Conservation (phyloP, 75 land plant genomes). For the Azolla pinnata region DNA sequence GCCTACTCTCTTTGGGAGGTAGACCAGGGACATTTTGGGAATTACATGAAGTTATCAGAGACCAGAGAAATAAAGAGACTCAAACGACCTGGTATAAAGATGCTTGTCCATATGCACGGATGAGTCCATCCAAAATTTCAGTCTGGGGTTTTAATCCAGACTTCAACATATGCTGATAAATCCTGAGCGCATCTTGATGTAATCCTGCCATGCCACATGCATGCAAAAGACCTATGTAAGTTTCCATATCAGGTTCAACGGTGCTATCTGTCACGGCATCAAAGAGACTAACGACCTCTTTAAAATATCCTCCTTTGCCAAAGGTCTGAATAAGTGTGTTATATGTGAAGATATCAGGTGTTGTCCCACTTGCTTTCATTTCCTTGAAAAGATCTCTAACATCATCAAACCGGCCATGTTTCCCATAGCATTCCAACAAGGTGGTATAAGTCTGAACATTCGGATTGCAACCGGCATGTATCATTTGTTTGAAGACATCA, state of each 20-base stretch:
- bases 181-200: slow-evolving; percentile 58
- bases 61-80: background rate
- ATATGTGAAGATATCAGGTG: slow-evolving; percentile 75
- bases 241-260: slow-evolving; percentile 77
- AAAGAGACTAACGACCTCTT: slow-evolving; percentile 87
- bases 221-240: slow-evolving; percentile 63
- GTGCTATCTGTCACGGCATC: slow-evolving; percentile 85
- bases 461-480: slow-evolving; percentile 67
- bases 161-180: slow-evolving; percentile 57
- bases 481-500: slow-evolving; percentile 83
- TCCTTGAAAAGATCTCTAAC: slow-evolving; percentile 75
- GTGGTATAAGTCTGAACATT: slow-evolving; percentile 77
- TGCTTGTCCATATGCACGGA: slow-evolving; percentile 79
- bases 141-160: slow-evolving; percentile 49
- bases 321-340: slow-evolving; percentile 79
- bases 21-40: too few species aligned
- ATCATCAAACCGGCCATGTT: slow-evolving; percentile 67
- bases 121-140: slow-evolving; percentile 58
- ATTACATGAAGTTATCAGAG: background rate
- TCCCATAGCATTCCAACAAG: slow-evolving; percentile 73
- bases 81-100: slow-evolving; percentile 55
- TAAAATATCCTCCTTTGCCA: slow-evolving; percentile 86
- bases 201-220: slow-evolving; percentile 94
- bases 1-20: too few species aligned
- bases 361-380: slow-evolving; percentile 82